Evolutionary conservation across 768 basidiomycete species (phyloP), one percentile per base, ranked within the genome.

Genomic region (Amanita brunnescens): DNA sequence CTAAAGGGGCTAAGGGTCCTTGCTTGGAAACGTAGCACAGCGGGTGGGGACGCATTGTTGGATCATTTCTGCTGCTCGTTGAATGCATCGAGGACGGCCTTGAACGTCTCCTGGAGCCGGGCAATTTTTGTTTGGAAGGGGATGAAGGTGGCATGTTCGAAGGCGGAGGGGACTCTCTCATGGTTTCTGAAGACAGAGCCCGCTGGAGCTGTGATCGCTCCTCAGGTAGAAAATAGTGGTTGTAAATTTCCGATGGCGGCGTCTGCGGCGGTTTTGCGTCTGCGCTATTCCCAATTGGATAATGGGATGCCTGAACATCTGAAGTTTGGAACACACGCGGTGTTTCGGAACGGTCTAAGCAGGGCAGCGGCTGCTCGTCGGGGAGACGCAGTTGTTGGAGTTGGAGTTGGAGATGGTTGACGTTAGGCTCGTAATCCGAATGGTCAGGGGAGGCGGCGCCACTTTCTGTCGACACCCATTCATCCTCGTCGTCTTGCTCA

Each of bases 381-480:
- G 33, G 33, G 3, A 53, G 2, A 12, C 18, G 35, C 6, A 52
- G 10, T 34, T 40, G 55, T 45, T 42, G 42, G 34, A 33, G 34
- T 46, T 21, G 50, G n/a, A 35, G 20, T 16, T 10, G 41, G 16
- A 29, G 6, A 44, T 10, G 12, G 16, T 18, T 20, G 12, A 23
- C 24, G 24, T 43, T 32, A 20, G 32, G 67, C 67, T n/a, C 63
- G 61, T 39, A 68, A 45, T 76, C 74, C 0, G 78, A 77, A 34
- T 71, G 67, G 57, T 74, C 76, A 3, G 86, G 87, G 1, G 86
- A 88, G 0, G 69, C 84, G 0, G 78, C 82, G 6, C 84, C 86
- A 59, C 85, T 87, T 64, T 85, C 85, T 61, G 81, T 86, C 23
- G 86, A 88, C 1, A 85, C 74, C 85, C 85, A 88, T 51, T 80